Conservation (phyloP, 2,329 filamentous ascomycete genomes). For the Eutypa lata region DNA sequence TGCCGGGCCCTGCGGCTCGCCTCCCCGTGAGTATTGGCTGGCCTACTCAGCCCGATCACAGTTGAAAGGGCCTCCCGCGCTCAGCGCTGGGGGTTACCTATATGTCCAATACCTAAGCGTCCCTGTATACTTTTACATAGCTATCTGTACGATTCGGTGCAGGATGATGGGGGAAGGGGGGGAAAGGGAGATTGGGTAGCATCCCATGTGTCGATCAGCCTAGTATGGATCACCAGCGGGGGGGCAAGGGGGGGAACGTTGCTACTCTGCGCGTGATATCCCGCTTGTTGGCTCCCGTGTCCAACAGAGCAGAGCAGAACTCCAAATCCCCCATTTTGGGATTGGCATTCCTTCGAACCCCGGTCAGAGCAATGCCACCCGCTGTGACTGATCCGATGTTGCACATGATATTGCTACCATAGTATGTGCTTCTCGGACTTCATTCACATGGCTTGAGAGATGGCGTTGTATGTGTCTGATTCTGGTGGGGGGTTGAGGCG, state of each 20-base stretch:
- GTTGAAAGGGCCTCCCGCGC: too few species aligned
- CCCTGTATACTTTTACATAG: neutral
- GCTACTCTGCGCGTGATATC: too few species aligned
- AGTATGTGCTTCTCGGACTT: too few species aligned
- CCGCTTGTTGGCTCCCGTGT: too few species aligned
- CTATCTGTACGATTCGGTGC: neutral
- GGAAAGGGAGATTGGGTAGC: neutral
- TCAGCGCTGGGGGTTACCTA: too few species aligned
- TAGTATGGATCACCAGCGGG: neutral
- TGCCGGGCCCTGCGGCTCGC: too few species aligned
- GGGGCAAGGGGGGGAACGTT: neutral
- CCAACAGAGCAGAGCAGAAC: neutral
- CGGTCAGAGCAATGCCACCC: neutral
- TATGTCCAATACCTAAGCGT: too few species aligned
- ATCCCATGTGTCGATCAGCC: neutral
- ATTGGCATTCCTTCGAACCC: neutral
- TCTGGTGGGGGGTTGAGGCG: too few species aligned
- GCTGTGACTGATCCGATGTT: neutral
- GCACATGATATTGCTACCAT: neutral
- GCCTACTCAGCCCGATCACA: too few species aligned
- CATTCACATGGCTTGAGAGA: too few species aligned
- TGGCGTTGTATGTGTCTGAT: too few species aligned
- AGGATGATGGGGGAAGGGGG: neutral
- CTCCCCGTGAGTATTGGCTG: too few species aligned
- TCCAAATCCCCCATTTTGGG: neutral